Evolutionary conservation across 2,329 filamentous ascomycete genomes (phyloP).

Genomic region (Juglanconis juglandina): DNA sequence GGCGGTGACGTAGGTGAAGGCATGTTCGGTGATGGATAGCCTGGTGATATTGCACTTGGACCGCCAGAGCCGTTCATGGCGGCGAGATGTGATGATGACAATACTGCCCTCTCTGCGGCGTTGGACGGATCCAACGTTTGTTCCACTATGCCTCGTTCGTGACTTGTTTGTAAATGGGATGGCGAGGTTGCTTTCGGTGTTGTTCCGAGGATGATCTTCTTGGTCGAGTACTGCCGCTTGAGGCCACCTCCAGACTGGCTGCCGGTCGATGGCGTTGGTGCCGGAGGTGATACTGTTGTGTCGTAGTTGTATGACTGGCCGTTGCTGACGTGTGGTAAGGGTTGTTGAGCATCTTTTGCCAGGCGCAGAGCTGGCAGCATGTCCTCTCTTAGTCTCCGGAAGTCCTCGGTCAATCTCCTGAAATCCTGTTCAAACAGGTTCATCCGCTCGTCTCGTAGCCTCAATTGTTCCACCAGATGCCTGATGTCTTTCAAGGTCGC

Average conservation of each 20-base stretch:
- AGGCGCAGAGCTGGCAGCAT: slow-evolving; percentile 85
- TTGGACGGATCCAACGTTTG: slow-evolving; percentile 66
- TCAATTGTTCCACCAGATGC: slow-evolving; percentile 83
- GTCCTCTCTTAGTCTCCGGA: slow-evolving; percentile 83
- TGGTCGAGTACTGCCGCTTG: slow-evolving; percentile 71
- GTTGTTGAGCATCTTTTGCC: slow-evolving; percentile 87
- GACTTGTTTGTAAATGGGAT: slow-evolving; percentile 65
- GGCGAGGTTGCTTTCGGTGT: slow-evolving; percentile 75
- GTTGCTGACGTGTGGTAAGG: slow-evolving; percentile 60
- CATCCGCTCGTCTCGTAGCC: slow-evolving; percentile 87
- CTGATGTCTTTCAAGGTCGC: slow-evolving; percentile 93
- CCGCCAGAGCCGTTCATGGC: slow-evolving; percentile 62
- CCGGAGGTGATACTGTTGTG: slow-evolving; percentile 52
- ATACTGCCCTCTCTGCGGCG: slow-evolving; percentile 63
- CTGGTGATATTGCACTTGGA: slow-evolving; percentile 51
- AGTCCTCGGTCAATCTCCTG: slow-evolving; percentile 80
- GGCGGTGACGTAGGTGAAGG: slow-evolving; percentile 69
- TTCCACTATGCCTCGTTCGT: slow-evolving; percentile 63
- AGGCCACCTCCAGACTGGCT: slow-evolving; percentile 50
- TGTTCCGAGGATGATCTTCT: slow-evolving; percentile 67
- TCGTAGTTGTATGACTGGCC: slow-evolving; percentile 50
- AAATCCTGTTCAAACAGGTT: slow-evolving; percentile 78
- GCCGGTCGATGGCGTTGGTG: slow-evolving; percentile 53
- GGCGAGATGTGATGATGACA: slow-evolving; percentile 66
- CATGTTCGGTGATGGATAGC: slow-evolving; percentile 62